These are phyloP conservation scores for Pythium sukuiense DNA, from an alignment of 352 stramenopile genomes.

Conservation along the genomic window DNA sequence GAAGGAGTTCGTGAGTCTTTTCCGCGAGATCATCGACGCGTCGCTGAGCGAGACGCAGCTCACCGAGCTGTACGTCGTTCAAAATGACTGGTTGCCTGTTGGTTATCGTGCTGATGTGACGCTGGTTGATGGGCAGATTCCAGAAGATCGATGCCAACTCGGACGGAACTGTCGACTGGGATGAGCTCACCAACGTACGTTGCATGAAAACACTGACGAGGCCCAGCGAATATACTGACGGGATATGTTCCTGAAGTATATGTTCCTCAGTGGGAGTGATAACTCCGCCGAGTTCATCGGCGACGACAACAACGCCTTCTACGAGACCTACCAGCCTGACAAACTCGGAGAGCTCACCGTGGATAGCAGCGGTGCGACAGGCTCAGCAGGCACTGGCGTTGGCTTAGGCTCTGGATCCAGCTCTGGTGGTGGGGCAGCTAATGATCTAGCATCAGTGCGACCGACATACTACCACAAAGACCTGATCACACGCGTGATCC, in stretches of 20 bases:
- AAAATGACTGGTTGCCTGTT: neutral
- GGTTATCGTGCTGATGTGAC: neutral
- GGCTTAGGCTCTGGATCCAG: neutral
- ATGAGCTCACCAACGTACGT: constrained; percentile 85
- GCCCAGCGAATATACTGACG: neutral
- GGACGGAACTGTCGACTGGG: constrained; percentile 86
- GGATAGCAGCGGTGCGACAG: constrained; percentile 3
- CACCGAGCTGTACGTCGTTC: constrained; percentile 63
- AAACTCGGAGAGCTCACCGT: constrained; percentile 37
- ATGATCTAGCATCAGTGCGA: constrained; percentile 21
- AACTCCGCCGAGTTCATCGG: constrained; percentile 59
- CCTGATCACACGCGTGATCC: constrained; percentile 66
- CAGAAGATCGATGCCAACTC: constrained; percentile 90
- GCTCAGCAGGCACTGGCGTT: neutral
- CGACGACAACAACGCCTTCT: constrained; percentile 62
- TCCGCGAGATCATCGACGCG: constrained; percentile 78
- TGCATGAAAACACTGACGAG: no score
- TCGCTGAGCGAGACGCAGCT: constrained; percentile 79
- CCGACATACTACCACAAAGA: constrained; percentile 64
- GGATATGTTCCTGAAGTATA: constrained; percentile 46
- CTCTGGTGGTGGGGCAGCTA: neutral
- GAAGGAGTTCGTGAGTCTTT: constrained; percentile 83
- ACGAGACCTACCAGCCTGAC: constrained; percentile 62
- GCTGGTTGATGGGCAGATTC: constrained; percentile 40
- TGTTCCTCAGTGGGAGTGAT: constrained; percentile 80